Conservation (phyloP, 768 basidiomycete genomes). For the Mycena filopes region DNA sequence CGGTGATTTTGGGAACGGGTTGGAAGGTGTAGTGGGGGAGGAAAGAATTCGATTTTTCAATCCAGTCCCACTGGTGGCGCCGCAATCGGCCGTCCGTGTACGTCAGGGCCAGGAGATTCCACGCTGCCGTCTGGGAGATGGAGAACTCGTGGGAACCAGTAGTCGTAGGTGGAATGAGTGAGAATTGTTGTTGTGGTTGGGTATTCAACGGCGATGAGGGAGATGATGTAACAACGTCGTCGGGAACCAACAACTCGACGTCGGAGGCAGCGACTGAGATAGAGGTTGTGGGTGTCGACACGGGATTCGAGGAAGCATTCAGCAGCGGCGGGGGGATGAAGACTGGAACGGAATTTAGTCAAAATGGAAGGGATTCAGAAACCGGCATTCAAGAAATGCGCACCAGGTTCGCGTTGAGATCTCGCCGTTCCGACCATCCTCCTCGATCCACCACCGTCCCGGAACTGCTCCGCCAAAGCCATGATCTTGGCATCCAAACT, state of each 20-base stretch:
- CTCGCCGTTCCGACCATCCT: background rate
- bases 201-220: no score
- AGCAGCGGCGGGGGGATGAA: background rate
- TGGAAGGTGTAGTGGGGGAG: conserved; percentile 9
- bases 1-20: background rate
- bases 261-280: no score
- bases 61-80: conserved; percentile 11
- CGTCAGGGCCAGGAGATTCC: background rate
- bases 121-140: conserved; percentile 1
- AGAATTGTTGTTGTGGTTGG: background rate
- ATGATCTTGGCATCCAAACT: background rate
- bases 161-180: background rate
- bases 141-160: background rate
- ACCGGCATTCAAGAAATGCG: no score
- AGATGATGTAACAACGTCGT: no score
- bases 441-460: background rate
- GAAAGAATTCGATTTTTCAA: background rate
- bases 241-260: no score
- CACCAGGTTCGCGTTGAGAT: background rate
- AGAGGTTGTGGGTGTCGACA: background rate
- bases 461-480: background rate
- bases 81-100: background rate
- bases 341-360: background rate
- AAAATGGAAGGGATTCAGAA: background rate
- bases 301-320: background rate